Percentiles rank a stretch among this genome's conserved stretches.
Evolutionary conservation across 75 land plant species (phyloP).

Genomic region (Isoetes taiwanensis): DNA sequence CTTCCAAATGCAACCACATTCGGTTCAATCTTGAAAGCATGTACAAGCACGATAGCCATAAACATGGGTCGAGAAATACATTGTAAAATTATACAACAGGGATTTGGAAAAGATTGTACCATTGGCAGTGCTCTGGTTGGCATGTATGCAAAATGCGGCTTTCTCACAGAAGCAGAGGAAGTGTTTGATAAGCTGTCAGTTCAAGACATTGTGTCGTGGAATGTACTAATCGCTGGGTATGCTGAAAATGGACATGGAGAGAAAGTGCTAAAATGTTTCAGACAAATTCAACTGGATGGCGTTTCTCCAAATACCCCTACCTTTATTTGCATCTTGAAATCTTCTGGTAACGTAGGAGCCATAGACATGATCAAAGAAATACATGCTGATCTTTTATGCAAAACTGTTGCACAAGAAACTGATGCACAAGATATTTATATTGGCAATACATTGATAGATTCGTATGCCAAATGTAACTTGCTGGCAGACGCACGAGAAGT

Average conservation of each 20-base stretch:
- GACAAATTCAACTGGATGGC: too few species aligned
- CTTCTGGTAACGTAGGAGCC: neutral
- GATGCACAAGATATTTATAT: neutral
- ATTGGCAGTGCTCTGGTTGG: too few species aligned
- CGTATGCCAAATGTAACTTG: neutral
- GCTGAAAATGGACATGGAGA: neutral
- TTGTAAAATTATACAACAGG: neutral
- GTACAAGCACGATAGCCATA: too few species aligned
- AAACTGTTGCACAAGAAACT: neutral
- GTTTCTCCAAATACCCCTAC: too few species aligned
- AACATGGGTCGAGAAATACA: neutral
- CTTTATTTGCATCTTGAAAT: neutral
- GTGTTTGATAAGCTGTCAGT: neutral
- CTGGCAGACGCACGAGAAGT: neutral
- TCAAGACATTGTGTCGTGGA: neutral
- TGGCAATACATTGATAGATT: constrained; percentile 3
- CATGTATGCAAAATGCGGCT: neutral
- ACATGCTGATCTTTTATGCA: neutral
- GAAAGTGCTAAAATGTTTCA: neutral
- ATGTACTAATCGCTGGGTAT: neutral
- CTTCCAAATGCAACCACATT: too few species aligned
- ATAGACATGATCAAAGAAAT: neutral
- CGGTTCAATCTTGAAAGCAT: too few species aligned
- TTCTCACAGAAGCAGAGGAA: neutral
- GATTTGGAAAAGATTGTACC: too few species aligned